A percentile compares a stretch with the other conserved stretches of the same genome.
These are phyloP conservation scores for Melanopsichium pennsylvanicum DNA, from an alignment of 1,284 basidiomycete species.

Conservation along the genomic window DNA sequence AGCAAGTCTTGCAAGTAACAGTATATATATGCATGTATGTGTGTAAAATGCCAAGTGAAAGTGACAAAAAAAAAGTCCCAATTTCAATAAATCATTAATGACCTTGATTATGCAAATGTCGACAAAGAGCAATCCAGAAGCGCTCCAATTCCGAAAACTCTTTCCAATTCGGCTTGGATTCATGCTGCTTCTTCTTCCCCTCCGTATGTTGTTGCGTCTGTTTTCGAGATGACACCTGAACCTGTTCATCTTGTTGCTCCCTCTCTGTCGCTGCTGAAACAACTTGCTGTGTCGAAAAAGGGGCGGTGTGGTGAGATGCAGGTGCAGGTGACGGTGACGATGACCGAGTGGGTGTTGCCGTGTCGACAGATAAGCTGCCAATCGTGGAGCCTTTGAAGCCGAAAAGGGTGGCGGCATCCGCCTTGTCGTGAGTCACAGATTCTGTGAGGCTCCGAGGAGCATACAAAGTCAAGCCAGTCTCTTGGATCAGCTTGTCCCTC, in stretches of 20 bases:
- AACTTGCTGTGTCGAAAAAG: conserved; percentile 16
- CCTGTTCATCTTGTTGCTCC: background rate
- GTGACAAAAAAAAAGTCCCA: background rate
- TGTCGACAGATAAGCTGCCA: no score
- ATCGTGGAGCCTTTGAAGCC: no score
- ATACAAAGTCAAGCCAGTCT: conserved; percentile 25
- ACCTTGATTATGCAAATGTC: conserved; percentile 56
- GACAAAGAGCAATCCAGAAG: conserved; percentile 63
- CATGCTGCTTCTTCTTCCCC: background rate
- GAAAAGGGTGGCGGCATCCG: no score
- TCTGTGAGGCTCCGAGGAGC: conserved; percentile 13
- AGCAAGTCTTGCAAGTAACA: no score
- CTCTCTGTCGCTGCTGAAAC: background rate
- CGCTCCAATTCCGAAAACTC: conserved; percentile 45
- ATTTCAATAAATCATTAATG: conserved; percentile 16
- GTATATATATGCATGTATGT: no score
- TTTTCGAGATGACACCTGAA: background rate
- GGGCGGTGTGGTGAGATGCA: conserved; percentile 6
- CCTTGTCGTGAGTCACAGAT: no score
- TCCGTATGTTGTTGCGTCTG: background rate
- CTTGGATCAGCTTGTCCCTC: conserved; percentile 24
- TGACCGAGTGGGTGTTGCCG: background rate
- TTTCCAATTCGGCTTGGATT: conserved; percentile 1
- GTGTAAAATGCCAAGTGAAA: no score
- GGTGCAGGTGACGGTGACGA: background rate